These are phyloP conservation scores for Brassica carinata DNA, from an alignment of 345 rosid species.

Conservation along the genomic window DNA sequence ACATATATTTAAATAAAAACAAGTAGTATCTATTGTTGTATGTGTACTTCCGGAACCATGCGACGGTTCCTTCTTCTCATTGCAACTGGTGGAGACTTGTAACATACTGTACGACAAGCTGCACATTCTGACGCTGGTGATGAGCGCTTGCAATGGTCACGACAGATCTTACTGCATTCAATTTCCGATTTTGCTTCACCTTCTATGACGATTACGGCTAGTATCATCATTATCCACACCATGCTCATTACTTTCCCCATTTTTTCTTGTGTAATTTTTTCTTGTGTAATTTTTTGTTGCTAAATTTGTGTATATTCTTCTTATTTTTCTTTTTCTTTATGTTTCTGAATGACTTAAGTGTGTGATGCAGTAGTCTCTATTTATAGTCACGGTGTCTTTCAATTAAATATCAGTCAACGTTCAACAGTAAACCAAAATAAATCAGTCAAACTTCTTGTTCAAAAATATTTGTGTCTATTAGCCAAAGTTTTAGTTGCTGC, in stretches of 20 bases:
- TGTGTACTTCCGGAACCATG: neutral
- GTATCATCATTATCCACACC: slow-evolving; percentile 9
- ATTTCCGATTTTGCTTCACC: slow-evolving; percentile 23
- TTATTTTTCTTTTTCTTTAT: neutral
- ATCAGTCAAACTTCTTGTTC: neutral
- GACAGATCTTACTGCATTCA: slow-evolving; percentile 22
- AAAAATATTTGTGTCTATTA: neutral
- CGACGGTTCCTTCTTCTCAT: neutral
- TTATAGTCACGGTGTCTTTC: slow-evolving; percentile 8
- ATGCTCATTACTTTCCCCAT: slow-evolving; percentile 17
- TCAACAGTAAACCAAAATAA: neutral
- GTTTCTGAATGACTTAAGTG: neutral
- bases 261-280: neutral
- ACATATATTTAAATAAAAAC: too few relatives aligned
- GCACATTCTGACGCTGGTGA: slow-evolving; percentile 26
- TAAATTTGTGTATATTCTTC: too few relatives aligned
- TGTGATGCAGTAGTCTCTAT: slow-evolving; percentile 2
- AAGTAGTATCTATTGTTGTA: too few relatives aligned
- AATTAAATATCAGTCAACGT: neutral
- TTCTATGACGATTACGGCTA: slow-evolving; percentile 10
- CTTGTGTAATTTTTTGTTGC: neutral
- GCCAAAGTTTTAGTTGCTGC: neutral
- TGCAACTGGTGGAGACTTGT: slow-evolving; percentile 14
- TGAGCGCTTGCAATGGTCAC: neutral
- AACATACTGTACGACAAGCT: slow-evolving; percentile 17